phyloP scores from a whole-genome alignment of 129 eudicot genomes.

The Pseudognaphalium luteoalbum region DNA sequence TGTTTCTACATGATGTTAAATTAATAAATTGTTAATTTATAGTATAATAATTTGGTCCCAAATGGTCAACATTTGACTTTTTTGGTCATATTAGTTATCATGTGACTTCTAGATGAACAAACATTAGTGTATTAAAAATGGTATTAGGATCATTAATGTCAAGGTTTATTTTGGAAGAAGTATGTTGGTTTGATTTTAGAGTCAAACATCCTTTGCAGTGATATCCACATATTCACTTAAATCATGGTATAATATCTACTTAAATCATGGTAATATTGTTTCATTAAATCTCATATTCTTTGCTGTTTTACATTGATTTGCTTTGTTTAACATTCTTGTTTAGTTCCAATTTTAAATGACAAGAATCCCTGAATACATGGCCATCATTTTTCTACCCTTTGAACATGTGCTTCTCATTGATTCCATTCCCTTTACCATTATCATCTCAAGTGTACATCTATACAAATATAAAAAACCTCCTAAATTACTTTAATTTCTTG shows the following conservation, averaged over 20 bases:
- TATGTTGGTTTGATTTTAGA: background rate
- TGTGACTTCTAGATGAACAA: background rate
- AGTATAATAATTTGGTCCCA: slow-evolving; percentile 15
- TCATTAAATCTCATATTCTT: slow-evolving; percentile 1
- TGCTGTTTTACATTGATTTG: background rate
- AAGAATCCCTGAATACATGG: slow-evolving; percentile 27
- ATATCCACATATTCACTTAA: slow-evolving; percentile 13
- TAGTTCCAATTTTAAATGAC: slow-evolving; percentile 1
- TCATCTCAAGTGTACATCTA: background rate
- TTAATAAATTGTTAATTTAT: background rate
- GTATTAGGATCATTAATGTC: background rate
- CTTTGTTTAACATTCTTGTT: slow-evolving; percentile 16
- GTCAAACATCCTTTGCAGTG: background rate
- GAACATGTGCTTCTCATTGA: background rate
- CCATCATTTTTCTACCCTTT: slow-evolving; percentile 18
- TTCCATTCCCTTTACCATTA: background rate
- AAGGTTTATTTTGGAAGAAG: background rate
- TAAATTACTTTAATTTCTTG: slow-evolving; percentile 17
- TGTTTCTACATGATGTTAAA: slow-evolving; percentile 12
- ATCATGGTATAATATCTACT: slow-evolving; percentile 15
- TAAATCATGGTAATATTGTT: slow-evolving; percentile 16
- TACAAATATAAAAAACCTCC: background rate
- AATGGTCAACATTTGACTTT: slow-evolving; percentile 25
- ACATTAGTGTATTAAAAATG: too few species aligned
- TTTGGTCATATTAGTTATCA: slow-evolving; percentile 16